Conservation (phyloP, 352 stramenopile species). For the Phytophthora nicotianae region DNA sequence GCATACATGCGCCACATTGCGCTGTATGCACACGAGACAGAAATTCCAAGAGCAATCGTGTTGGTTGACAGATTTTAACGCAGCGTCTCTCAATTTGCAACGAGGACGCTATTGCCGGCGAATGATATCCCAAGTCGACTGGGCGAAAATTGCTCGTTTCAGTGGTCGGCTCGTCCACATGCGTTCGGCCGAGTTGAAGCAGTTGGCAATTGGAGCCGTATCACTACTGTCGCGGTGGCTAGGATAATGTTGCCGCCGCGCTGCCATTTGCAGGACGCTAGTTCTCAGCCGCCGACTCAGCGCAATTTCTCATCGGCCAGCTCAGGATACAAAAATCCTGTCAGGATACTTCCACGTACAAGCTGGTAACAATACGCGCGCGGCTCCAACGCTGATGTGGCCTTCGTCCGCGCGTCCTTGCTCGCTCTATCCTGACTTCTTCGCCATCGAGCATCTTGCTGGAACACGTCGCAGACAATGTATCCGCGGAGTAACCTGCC, state of each 20-base stretch:
- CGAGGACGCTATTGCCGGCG: too few species aligned
- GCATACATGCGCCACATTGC: too few species aligned
- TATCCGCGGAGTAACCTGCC: constrained; percentile 21
- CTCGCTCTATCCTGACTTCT: constrained; percentile 38
- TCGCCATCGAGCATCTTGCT: constrained; percentile 15
- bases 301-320: constrained; percentile 18
- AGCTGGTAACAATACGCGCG: constrained; percentile 11
- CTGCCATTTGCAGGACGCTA: background rate
- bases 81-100: background rate
- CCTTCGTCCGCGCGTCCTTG: constrained; percentile 12
- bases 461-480: constrained; percentile 33
- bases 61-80: too few species aligned
- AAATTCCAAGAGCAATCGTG: too few species aligned
- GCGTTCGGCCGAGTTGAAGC: constrained; percentile 23
- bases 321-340: constrained; percentile 20
- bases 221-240: constrained; percentile 8
- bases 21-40: too few species aligned
- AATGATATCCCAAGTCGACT: too few species aligned
- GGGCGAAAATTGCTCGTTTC: background rate
- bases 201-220: constrained; percentile 23
- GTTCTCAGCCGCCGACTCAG: constrained; percentile 8
- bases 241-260: background rate
- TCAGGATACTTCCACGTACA: constrained; percentile 16
- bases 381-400: background rate
- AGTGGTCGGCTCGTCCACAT: constrained; percentile 11